phyloP scores from a whole-genome alignment of 306 rosid species.

The Astragalus glycyphyllos region DNA sequence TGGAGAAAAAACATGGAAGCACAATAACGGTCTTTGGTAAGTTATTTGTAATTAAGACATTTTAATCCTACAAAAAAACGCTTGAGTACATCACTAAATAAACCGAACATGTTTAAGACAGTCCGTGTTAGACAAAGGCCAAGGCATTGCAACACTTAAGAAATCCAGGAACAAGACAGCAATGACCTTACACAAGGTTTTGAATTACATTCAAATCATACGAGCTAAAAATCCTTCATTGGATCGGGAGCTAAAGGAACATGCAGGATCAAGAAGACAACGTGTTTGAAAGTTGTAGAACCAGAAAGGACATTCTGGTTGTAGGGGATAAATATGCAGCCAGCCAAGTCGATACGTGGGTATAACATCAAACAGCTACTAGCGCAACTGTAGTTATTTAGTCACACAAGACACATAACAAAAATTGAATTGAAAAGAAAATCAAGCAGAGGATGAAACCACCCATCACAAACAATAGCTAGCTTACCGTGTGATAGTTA shows the following conservation, averaged over 20 bases:
- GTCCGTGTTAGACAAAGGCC: neutral
- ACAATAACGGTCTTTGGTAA: too few relatives aligned
- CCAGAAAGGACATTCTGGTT: neutral
- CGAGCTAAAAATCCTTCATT: neutral
- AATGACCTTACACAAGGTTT: neutral
- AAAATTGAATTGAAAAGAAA: neutral
- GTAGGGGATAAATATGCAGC: neutral
- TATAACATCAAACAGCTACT: neutral
- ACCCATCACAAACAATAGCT: neutral
- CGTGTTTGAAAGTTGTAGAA: neutral
- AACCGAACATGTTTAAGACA: neutral
- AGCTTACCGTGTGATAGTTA: too few relatives aligned
- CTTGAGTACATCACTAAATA: too few relatives aligned
- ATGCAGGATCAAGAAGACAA: too few relatives aligned
- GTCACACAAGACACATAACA: neutral
- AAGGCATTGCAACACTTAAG: neutral
- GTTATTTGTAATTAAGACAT: too few relatives aligned
- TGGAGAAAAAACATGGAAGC: too few relatives aligned
- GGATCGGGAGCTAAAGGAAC: neutral
- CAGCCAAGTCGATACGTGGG: neutral
- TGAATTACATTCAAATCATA: too few relatives aligned
- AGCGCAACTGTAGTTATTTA: neutral
- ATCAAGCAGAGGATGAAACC: too few relatives aligned
- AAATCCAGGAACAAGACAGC: neutral
- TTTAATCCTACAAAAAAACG: too few relatives aligned